Base-by-base conservation (phyloP, 352 stramenopile species). In the Phytophthora lateralis region DNA sequence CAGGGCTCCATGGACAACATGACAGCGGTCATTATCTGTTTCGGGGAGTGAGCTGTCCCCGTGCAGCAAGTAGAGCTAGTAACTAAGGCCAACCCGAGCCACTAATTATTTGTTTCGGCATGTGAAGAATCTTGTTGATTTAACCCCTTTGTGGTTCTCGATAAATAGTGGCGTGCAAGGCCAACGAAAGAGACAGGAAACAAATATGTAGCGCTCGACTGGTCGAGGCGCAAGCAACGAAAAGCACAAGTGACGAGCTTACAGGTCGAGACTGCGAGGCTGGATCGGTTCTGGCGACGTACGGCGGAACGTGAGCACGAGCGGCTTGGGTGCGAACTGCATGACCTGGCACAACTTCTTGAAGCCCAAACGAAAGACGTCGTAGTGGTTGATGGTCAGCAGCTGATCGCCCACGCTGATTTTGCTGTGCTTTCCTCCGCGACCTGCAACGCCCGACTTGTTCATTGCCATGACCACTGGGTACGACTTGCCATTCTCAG, bases 1-100 rank as follows among this genome's bases (percentile, higher is more conserved):
- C 73, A 80, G 51, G 82, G 81, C 26, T 82, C 85, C 39, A 83
- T 84, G 71, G 85, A 94, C 76, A 94, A 94, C 66, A 91, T 94
- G 82, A 92, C 81, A 20, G 81, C 74, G 26, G 78, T 91, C 51
- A 75, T 94, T 57, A 80, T 94, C 35, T 73, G 80, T 79, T 88
- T 91, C 34, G 76, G 71, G 42, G 71, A 80, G 39, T 69, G 18
- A 58, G 51, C 26, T 49, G 38, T 24, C 18, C 20, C 35, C 52
- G 17, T 39, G 27, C 41, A 61, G 55, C 24, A 68, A 59, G 48
- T 66, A 73, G 44, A 71, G 41, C 55, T 63, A 69, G 51, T 72
- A 70, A 71, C 65, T 67, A 72, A 70, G 59, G 48, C 59, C 18
- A 45, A 44, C 37, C 51, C 18, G 41, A 60, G 51, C 53, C 48